A percentile compares a stretch with the other conserved stretches of the same genome.
Conservation (phyloP, 768 basidiomycete genomes). For the Boletus rubroflammeus region DNA sequence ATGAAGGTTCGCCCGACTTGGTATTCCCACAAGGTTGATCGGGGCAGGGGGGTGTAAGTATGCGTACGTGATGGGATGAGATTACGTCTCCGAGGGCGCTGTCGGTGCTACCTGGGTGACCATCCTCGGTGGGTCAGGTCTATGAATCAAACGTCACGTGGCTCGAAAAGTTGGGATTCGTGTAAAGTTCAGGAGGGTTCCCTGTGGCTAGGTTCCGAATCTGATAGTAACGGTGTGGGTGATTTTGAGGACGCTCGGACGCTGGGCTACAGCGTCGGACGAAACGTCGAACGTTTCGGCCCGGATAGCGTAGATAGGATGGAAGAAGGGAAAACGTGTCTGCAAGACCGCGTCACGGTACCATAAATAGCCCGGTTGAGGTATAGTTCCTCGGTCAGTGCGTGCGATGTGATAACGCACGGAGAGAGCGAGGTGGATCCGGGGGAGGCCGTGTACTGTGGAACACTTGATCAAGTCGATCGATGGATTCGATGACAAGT, state of each 20-base stretch:
- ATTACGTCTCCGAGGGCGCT: slow-evolving; percentile 14
- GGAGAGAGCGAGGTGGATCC: background rate
- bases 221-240: background rate
- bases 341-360: background rate
- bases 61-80: background rate
- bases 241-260: slow-evolving; percentile 5
- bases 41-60: slow-evolving; percentile 10
- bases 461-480: background rate
- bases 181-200: background rate
- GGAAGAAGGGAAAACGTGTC: slow-evolving; percentile 7
- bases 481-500: background rate
- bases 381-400: background rate
- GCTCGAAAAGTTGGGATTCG: background rate
- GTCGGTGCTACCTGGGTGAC: background rate
- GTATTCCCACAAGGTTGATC: slow-evolving; percentile 14
- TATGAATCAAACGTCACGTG: background rate
- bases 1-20: background rate
- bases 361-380: slow-evolving; percentile 9
- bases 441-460: background rate
- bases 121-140: background rate
- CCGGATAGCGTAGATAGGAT: slow-evolving; percentile 6
- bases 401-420: slow-evolving; percentile 10
- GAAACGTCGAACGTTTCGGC: background rate
- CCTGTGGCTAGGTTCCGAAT: background rate
- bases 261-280: background rate